phyloP scores from a whole-genome alignment of 768 basidiomycete genomes.

The Podaxis sp. region DNA sequence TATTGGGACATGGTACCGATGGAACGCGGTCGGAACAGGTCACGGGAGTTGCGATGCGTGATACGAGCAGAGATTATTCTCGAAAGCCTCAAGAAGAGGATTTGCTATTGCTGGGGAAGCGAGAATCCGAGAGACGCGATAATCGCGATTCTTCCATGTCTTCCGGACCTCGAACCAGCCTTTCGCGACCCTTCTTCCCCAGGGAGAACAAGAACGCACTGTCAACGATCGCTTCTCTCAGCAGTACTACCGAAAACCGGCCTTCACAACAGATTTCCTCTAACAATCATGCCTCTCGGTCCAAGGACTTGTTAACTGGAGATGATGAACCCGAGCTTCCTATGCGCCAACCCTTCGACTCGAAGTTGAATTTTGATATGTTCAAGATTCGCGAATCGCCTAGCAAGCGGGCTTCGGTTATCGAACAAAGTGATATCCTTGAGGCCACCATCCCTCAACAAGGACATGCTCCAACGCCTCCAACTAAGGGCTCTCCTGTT shows the following conservation, averaged over 20 bases:
- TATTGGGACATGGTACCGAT: constrained; percentile 27
- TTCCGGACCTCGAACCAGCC: background rate
- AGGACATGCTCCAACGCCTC: constrained; percentile 33
- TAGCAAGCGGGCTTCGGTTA: constrained; percentile 69
- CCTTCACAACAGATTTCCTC: background rate
- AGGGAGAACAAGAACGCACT: background rate
- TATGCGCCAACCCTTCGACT: constrained; percentile 13
- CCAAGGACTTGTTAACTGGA: constrained; percentile 76
- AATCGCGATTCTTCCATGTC: background rate
- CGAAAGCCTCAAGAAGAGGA: constrained; percentile 8
- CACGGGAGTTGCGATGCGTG: constrained; percentile 54
- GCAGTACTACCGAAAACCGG: background rate
- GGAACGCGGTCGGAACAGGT: constrained; percentile 57
- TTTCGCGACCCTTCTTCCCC: background rate
- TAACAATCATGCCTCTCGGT: constrained; percentile 28
- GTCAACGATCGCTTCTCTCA: background rate
- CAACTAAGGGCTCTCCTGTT: constrained; percentile 10
- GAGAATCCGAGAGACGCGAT: background rate
- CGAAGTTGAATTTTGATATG: constrained; percentile 36
- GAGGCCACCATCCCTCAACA: constrained; percentile 38
- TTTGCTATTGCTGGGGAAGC: background rate
- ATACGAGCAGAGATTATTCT: constrained; percentile 26
- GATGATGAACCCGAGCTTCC: constrained; percentile 41
- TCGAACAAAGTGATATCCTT: constrained; percentile 46
- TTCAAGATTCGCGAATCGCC: constrained; percentile 63